phyloP scores from a whole-genome alignment of 2,329 filamentous ascomycete genomes.

The Calycina herbarum region DNA sequence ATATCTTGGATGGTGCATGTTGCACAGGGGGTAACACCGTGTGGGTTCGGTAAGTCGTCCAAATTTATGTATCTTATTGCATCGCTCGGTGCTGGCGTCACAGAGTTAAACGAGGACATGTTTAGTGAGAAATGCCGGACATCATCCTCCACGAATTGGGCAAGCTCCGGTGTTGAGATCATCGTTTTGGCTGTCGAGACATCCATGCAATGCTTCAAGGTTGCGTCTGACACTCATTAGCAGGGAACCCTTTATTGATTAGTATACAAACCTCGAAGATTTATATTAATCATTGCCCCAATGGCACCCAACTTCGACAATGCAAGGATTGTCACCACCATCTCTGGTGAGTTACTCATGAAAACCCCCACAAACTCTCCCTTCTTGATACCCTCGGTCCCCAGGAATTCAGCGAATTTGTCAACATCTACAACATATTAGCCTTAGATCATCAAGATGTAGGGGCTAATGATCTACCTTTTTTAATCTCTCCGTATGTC shows the following conservation, averaged over 20 bases:
- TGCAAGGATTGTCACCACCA: slow-evolving; percentile 46
- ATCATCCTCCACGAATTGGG: slow-evolving; percentile 34
- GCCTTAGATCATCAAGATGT: not conserved
- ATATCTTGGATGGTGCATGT: slow-evolving; percentile 41
- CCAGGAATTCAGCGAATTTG: slow-evolving; percentile 44
- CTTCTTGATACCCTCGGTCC: slow-evolving; percentile 39
- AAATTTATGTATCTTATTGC: slow-evolving; percentile 19
- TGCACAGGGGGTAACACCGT: slow-evolving; percentile 29
- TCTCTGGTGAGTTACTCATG: slow-evolving; percentile 50
- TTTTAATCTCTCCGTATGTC: slow-evolving; percentile 47
- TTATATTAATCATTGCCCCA: slow-evolving; percentile 48
- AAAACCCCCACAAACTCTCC: slow-evolving; percentile 48
- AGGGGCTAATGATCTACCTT: slow-evolving; percentile 33
- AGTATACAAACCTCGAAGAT: slow-evolving; percentile 42
- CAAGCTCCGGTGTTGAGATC: slow-evolving; percentile 47
- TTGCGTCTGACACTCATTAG: slow-evolving; percentile 39
- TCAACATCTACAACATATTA: slow-evolving; percentile 41
- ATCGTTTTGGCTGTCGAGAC: slow-evolving; percentile 44
- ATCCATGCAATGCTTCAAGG: slow-evolving; percentile 46
- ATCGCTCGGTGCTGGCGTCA: slow-evolving; percentile 12
- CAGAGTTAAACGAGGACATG: slow-evolving; percentile 39
- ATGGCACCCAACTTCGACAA: slow-evolving; percentile 48
- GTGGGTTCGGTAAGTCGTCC: slow-evolving; percentile 20
- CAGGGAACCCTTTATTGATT: not conserved
- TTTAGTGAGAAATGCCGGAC: slow-evolving; percentile 42